Evolutionary conservation across 2,329 filamentous ascomycete genomes (phyloP), one percentile per base, ranked within the genome.

Genomic region (Cladophialophora carrionii): DNA sequence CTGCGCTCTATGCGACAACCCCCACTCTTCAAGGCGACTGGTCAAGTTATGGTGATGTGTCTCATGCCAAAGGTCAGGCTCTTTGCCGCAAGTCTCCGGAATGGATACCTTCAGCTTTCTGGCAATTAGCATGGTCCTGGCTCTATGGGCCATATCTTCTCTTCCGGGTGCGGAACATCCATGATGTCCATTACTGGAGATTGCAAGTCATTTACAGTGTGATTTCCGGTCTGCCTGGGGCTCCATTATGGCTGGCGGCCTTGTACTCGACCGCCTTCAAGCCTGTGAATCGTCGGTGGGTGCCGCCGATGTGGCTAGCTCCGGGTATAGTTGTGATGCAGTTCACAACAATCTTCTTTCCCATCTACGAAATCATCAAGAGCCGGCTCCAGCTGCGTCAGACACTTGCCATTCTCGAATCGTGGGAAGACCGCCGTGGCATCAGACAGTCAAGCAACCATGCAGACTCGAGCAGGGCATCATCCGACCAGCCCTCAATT

Each of bases 81-180:
- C 29, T 58, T 29, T 62, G 63, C 62, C 62, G 63, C 63, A 60
- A 56, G 17, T 63, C 61, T 51, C 8, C 17, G 7, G 31, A 62
- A 69, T 63, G 82, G 84, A 83, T 85, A 78, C 85, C 85, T 0
- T 86, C 84, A 0, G 81, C 86, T 32, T 79, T 87, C 58, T 88
- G 86, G 86, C 86, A 88, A 69, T 79, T 87, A 59, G 75, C 86
- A 62, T 88, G 85, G 85, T 81, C 85, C n/a, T 88, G 84, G 81
- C 72, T 87, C 49, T 81, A 85, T 62, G 85, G 85, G 2, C 85
- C 87, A 32, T 79, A 83, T 66, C 80, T 87, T 65, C 78, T 88
- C 8, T 87, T 81, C 79, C 80, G 81, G 69, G 82, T 85, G 37
- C 80, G 85, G 7, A 77, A 80, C 17, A 83, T 88, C 67, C 80